A percentile compares a stretch with the other conserved stretches of the same genome.
These are phyloP conservation scores for Skeletonema grethae DNA, from an alignment of 108 stramenopile genomes.

Conservation along the genomic window DNA sequence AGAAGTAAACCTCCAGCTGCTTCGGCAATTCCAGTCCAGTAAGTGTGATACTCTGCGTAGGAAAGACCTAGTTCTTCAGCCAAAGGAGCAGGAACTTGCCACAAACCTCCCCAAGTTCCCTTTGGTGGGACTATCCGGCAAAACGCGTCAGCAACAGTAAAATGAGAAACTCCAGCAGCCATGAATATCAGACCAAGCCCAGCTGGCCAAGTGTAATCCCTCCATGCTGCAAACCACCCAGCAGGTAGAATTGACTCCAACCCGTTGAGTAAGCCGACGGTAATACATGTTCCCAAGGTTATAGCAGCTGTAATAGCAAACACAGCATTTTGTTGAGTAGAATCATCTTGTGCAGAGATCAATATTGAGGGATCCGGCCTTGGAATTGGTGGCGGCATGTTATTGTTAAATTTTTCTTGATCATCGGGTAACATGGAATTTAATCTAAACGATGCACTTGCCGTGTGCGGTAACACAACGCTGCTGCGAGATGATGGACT, in stretches of 20 bases:
- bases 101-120: constrained; percentile 89
- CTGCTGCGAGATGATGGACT: constrained; percentile 4
- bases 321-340: constrained; percentile 52
- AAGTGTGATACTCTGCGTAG: constrained; percentile 80
- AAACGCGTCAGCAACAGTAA: constrained; percentile 72
- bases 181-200: constrained; percentile 70
- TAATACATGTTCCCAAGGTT: constrained; percentile 49
- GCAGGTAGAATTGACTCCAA: constrained; percentile 56
- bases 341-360: constrained; percentile 54
- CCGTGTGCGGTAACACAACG: neutral
- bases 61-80: constrained; percentile 64
- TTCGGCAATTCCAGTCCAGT: constrained; percentile 88
- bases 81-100: constrained; percentile 78
- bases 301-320: constrained; percentile 48
- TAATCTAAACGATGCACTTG: constrained; percentile 5
- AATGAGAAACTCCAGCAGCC: constrained; percentile 81
- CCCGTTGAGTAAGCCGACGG: constrained; percentile 46
- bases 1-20: constrained; percentile 64
- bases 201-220: constrained; percentile 72
- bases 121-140: constrained; percentile 76
- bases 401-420: neutral
- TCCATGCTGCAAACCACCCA: constrained; percentile 64
- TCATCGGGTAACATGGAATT: neutral
- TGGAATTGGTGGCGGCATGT: constrained; percentile 14
- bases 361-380: constrained; percentile 77